Conservation (phyloP, 345 rosid species). For the Populus alba region DNA sequence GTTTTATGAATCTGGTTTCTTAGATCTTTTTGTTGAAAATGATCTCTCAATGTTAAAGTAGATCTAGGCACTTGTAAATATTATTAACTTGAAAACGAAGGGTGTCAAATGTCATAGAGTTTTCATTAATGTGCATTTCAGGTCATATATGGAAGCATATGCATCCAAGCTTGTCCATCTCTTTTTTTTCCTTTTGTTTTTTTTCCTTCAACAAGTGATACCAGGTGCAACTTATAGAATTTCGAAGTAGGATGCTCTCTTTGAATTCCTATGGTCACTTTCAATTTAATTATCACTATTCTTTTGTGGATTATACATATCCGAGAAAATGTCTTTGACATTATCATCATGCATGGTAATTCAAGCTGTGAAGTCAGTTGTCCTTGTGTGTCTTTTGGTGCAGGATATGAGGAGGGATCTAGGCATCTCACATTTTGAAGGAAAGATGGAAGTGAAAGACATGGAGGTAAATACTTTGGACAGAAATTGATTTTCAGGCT, state of each 20-base stretch:
- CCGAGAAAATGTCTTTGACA: no score
- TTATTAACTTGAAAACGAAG: no score
- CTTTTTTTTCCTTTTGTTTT: neutral
- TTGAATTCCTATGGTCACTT: no score
- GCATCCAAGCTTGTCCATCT: neutral
- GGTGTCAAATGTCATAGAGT: no score
- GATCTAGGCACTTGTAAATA: no score
- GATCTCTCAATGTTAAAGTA: neutral
- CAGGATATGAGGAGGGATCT: slow-evolving; percentile 28
- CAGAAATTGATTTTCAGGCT: neutral
- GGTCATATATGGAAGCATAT: no score
- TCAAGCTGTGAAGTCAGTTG: neutral
- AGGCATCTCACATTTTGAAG: slow-evolving; percentile 26
- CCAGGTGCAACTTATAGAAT: no score
- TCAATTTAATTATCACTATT: no score
- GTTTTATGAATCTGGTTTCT: neutral
- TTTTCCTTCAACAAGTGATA: neutral
- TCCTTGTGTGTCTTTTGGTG: neutral
- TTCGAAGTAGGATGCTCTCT: no score
- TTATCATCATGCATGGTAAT: neutral
- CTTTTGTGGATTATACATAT: no score
- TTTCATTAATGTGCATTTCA: no score
- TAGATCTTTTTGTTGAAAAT: neutral
- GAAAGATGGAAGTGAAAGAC: slow-evolving; percentile 29
- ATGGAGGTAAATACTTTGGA: slow-evolving; percentile 22